Base-by-base conservation (phyloP, 345 rosid genomes). In the Corchorus capsularis region DNA sequence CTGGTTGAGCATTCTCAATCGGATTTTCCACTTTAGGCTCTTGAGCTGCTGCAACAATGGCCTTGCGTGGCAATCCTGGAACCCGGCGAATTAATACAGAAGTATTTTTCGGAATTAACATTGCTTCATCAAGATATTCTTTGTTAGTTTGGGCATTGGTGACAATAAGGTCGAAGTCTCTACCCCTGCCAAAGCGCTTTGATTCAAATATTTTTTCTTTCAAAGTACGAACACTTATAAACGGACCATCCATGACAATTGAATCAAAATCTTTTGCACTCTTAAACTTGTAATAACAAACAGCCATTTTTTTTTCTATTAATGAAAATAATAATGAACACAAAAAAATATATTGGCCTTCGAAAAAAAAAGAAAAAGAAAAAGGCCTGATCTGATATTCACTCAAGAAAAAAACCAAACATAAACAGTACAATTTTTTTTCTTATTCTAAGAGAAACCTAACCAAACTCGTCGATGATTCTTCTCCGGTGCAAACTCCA, bases 171-270 rank as follows among this genome's bases (percentile, higher is more conserved):
- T 96, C 99, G 88, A 89, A 90, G 89, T 96, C 99, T 12, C 93
- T 94, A 83, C 99, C 99, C 86, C 87, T 91, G 84, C 98, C 97
- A 93, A 94, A 86, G 79, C 94, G 99, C 99, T 96, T 96, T 79
- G 97, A 86, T 94, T 94, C 97, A 85, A 92, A 94, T 39, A 96
- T 84, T 92, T 92, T 96, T 91, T 96, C 99, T 96, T 96, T 96
- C 92, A 96, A 86, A 78, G 86, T 88, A 89, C 98, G 97, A 69
- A 94, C 97, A 15, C 97, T 91, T 83, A 96, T 94, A 90, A 94
- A 96, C 56, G 98, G 94, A 75, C 98, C 99, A 83, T 92, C 99
- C 98, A 96, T 85, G 72, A 90, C 69, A 68, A 96, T 85, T 61
- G 98, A 89, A 89, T 96, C 98, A 81, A 86, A 96, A 82, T 88